Percentiles rank a stretch among this genome's conserved stretches.
Evolutionary conservation across 768 basidiomycete genomes (phyloP).

Genomic region (Phylloporus arenicola): DNA sequence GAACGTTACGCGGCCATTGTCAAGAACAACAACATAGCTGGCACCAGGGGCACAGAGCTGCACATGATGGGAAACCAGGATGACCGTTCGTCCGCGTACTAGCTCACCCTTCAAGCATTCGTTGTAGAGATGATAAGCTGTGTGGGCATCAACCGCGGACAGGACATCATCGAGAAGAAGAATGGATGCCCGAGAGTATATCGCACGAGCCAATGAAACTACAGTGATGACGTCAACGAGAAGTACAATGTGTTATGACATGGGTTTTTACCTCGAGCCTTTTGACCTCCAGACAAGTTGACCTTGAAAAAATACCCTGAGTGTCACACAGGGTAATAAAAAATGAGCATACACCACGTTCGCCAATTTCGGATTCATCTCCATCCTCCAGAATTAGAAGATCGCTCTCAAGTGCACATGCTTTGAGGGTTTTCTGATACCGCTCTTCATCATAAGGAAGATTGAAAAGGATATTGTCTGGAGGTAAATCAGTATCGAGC

Average conservation of each 20-base stretch:
- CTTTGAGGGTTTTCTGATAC: conserved; percentile 74
- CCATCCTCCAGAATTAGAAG: conserved; percentile 83
- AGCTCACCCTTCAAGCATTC: conserved; percentile 78
- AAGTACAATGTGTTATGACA: neutral
- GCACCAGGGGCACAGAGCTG: conserved; percentile 81
- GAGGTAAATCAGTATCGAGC: conserved; percentile 27
- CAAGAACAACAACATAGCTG: conserved; percentile 74
- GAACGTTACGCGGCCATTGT: conserved; percentile 64
- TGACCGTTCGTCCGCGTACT: conserved; percentile 70
- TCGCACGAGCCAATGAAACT: conserved; percentile 78
- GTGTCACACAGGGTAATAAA: neutral
- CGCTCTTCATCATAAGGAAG: conserved; percentile 68
- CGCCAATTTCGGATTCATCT: conserved; percentile 83
- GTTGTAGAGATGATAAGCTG: conserved; percentile 75
- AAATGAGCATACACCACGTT: conserved; percentile 56
- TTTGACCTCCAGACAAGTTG: conserved; percentile 50
- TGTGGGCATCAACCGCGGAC: conserved; percentile 74
- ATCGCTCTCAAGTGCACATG: conserved; percentile 67
- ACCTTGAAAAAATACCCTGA: conserved; percentile 16
- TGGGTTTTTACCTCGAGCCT: conserved; percentile 50
- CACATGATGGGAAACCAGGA: conserved; percentile 93
- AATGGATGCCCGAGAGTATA: conserved; percentile 82
- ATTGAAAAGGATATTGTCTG: conserved; percentile 75
- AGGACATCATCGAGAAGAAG: conserved; percentile 82
- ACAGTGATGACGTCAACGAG: neutral